Conservation (phyloP, 768 basidiomycete species). For the Hygrophorus russula region DNA sequence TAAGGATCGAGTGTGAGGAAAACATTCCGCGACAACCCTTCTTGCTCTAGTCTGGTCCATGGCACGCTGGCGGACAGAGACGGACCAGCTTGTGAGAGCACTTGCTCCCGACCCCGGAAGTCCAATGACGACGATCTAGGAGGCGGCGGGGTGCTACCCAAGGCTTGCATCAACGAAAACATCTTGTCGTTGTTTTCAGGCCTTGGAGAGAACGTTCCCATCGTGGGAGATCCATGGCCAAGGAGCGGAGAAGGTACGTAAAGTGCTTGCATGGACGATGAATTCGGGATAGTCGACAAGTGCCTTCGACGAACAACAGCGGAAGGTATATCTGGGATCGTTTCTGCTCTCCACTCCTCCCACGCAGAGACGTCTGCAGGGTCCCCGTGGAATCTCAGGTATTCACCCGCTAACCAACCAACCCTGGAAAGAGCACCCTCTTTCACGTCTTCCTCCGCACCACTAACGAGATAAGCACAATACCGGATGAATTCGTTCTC, state of each 20-base stretch:
- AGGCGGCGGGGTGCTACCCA: constrained; percentile 16
- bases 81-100: constrained; percentile 12
- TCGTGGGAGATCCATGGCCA: constrained; percentile 30
- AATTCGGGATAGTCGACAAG: constrained; percentile 22
- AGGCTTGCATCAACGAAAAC: constrained; percentile 35
- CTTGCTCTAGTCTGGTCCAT: constrained; percentile 44
- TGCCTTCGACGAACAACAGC: constrained; percentile 13
- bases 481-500: constrained; percentile 63
- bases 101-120: constrained; percentile 15
- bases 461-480: constrained; percentile 52
- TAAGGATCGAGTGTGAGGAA: constrained; percentile 53
- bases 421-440: constrained; percentile 35
- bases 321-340: constrained; percentile 30
- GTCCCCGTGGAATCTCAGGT: constrained; percentile 44
- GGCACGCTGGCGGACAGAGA: constrained; percentile 20
- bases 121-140: constrained; percentile 14
- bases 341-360: constrained; percentile 45
- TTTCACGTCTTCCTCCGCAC: constrained; percentile 33
- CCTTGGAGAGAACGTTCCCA: constrained; percentile 42
- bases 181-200: constrained; percentile 30
- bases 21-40: constrained; percentile 59
- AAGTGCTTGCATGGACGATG: constrained; percentile 43
- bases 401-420: constrained; percentile 55
- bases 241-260: constrained; percentile 38
- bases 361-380: constrained; percentile 43